Conservation (phyloP, 148 eudicot genomes). For the Diospyros lotus region DNA sequence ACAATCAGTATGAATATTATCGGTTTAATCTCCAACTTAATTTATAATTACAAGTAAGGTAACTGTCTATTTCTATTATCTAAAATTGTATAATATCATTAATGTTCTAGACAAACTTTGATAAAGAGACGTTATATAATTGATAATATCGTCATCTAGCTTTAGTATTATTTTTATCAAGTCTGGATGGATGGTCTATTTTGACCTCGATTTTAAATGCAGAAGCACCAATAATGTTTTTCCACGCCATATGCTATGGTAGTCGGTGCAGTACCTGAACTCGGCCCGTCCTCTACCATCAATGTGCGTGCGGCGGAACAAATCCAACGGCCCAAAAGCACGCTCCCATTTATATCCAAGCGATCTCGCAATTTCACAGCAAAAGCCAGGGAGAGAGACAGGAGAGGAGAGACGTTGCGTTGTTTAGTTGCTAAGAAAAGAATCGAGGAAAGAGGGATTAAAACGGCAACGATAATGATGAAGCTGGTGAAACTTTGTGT, state of each 20-base stretch:
- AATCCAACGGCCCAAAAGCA: conserved; percentile 2
- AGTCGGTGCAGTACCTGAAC: not conserved
- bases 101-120: too few species aligned
- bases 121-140: too few species aligned
- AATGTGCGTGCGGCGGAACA: not conserved
- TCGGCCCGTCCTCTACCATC: not conserved
- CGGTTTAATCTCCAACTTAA: too few species aligned
- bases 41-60: too few species aligned
- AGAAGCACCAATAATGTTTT: not conserved
- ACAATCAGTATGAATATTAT: too few species aligned
- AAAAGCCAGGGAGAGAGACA: not conserved
- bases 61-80: too few species aligned
- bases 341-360: not conserved
- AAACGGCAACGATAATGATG: conserved; percentile 11
- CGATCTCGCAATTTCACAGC: not conserved
- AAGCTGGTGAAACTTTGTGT: conserved; percentile 10
- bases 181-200: too few species aligned
- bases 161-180: too few species aligned
- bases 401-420: not conserved
- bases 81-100: too few species aligned
- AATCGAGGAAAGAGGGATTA: conserved; percentile 5
- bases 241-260: not conserved
- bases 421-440: conserved; percentile 32
- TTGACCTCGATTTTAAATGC: too few species aligned
- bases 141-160: too few species aligned